Percentiles rank a stretch among this genome's conserved stretches.
Conservation (phyloP, 2,329 filamentous ascomycete genomes). For the Colletotrichum cereale region DNA sequence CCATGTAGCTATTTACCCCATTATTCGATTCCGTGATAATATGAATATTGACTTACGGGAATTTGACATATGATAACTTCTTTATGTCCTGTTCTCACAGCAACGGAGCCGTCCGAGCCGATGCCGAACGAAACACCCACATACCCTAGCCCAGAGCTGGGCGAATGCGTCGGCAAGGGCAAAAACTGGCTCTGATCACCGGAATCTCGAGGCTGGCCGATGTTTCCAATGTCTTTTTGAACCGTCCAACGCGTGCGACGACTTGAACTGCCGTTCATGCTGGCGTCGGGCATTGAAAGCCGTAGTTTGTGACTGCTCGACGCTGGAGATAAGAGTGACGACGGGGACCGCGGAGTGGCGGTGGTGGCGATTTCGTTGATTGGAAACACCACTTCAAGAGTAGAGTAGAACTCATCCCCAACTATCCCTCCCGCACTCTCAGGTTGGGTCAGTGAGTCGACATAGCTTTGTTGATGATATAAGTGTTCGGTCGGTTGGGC, state of each 20-base stretch:
- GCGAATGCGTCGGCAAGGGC: not conserved
- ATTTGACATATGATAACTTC: slow-evolving; percentile 5
- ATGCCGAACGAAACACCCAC: not conserved
- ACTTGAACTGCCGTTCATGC: not conserved
- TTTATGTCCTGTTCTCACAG: not conserved
- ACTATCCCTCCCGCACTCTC: not conserved
- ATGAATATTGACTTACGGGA: not conserved
- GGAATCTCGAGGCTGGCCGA: slow-evolving; percentile 2
- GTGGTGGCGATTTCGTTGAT: too few species aligned
- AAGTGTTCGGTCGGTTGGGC: not conserved
- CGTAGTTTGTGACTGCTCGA: not conserved
- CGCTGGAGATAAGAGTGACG: not conserved
- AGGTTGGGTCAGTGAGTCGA: not conserved
- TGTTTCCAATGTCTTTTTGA: slow-evolving; percentile 12
- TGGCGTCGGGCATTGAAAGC: not conserved
- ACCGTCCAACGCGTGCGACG: slow-evolving; percentile 1
- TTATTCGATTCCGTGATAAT: not conserved
- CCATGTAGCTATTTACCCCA: not conserved
- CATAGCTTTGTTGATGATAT: not conserved
- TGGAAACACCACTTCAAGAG: not conserved
- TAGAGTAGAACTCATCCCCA: not conserved
- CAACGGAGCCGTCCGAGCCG: not conserved
- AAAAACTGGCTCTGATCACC: not conserved
- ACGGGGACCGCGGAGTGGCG: not conserved
- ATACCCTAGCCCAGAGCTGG: not conserved